phyloP scores from a whole-genome alignment of 2,329 filamentous ascomycete species.

The Diplodia corticola region DNA sequence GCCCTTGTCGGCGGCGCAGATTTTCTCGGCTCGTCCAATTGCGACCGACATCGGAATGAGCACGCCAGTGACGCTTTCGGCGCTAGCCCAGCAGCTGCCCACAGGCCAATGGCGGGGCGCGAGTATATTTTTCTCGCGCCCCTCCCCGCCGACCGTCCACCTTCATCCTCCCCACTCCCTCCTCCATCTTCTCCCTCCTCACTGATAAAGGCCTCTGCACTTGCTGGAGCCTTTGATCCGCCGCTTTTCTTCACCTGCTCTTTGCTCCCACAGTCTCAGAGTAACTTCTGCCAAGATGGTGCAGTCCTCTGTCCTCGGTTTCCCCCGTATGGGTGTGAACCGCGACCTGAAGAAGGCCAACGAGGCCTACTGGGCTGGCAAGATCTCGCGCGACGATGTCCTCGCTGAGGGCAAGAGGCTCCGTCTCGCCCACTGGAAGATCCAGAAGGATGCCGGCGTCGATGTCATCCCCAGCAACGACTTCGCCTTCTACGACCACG shows the following conservation, averaged over 20 bases:
- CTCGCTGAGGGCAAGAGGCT: constrained; percentile 95
- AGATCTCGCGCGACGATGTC: constrained; percentile 88
- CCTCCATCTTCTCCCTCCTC: constrained; percentile 13
- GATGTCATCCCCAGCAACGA: constrained; percentile 99
- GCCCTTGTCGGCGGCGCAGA: constrained; percentile 4
- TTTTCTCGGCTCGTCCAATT: background rate
- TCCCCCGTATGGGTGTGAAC: constrained; percentile 97
- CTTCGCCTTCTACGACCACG: constrained; percentile 98
- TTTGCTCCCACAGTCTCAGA: background rate
- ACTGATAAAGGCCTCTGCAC: constrained; percentile 9
- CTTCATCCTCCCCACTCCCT: background rate
- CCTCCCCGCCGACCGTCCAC: constrained; percentile 7
- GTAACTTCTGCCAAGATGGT: constrained; percentile 42
- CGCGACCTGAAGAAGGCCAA: constrained; percentile 99
- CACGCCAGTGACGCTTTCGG: constrained; percentile 24
- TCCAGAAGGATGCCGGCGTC: constrained; percentile 98
- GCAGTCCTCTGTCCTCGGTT: constrained; percentile 80
- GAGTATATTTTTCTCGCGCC: constrained; percentile 23
- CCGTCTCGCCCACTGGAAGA: constrained; percentile 96
- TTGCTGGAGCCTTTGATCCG: constrained; percentile 4
- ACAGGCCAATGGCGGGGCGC: constrained; percentile 22
- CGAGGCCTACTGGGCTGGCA: constrained; percentile 95
- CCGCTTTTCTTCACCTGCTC: background rate
- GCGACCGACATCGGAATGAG: constrained; percentile 20
- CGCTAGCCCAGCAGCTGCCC: constrained; percentile 16